Percentiles rank a stretch among this genome's conserved stretches.
phyloP scores from a whole-genome alignment of 2,329 filamentous ascomycete genomes.

The Parastagonospora avenae region DNA sequence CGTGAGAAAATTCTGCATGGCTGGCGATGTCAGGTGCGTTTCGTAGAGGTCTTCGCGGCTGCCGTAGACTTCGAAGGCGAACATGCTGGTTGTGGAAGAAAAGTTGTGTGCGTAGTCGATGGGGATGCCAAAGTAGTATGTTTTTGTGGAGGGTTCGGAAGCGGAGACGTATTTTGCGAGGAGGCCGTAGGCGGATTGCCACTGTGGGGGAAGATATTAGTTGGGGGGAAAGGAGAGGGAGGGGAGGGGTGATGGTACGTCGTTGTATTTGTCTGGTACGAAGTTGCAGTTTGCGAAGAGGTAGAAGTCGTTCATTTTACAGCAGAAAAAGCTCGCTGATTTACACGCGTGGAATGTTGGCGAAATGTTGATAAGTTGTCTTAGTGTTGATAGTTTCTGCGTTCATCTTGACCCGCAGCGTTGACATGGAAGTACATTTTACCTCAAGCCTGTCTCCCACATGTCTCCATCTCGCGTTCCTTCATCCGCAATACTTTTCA shows the following conservation, averaged over 20 bases:
- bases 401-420: too few relatives aligned
- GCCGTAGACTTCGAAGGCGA: slow-evolving; percentile 46
- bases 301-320: slow-evolving; percentile 27
- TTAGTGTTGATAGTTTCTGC: too few relatives aligned
- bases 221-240: not conserved
- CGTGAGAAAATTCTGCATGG: slow-evolving; percentile 39
- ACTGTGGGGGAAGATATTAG: slow-evolving; percentile 27
- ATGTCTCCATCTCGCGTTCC: too few relatives aligned
- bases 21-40: slow-evolving; percentile 36
- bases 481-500: too few relatives aligned
- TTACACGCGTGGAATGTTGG: too few relatives aligned
- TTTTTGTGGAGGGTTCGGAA: slow-evolving; percentile 45
- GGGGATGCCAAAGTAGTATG: slow-evolving; percentile 53
- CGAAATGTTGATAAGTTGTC: too few relatives aligned
- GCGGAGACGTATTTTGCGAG: slow-evolving; percentile 45
- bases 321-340: too few relatives aligned
- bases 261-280: slow-evolving; percentile 43
- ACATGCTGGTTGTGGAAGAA: slow-evolving; percentile 38
- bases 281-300: slow-evolving; percentile 46
- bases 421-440: too few relatives aligned
- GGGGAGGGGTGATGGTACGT: slow-evolving; percentile 21
- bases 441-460: too few relatives aligned
- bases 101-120: slow-evolving; percentile 40
- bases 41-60: slow-evolving; percentile 39
- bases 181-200: slow-evolving; percentile 50